These are phyloP conservation scores for Grosmannia clavigera DNA, from an alignment of 2,329 filamentous ascomycete genomes.

Conservation along the genomic window DNA sequence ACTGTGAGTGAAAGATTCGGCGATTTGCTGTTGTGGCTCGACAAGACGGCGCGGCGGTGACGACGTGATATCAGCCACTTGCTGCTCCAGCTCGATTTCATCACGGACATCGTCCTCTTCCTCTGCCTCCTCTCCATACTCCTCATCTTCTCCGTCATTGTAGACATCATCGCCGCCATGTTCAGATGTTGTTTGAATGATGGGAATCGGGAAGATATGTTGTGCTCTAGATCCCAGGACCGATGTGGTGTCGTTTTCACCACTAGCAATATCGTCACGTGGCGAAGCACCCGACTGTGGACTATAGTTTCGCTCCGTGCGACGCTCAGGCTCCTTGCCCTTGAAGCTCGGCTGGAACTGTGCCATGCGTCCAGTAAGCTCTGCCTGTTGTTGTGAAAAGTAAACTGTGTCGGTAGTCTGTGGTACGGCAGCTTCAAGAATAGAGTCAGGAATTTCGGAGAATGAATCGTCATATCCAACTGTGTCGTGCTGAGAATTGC, in stretches of 20 bases:
- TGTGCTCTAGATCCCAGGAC: background rate
- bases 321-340: background rate
- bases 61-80: slow-evolving; percentile 1
- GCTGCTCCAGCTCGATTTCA: background rate
- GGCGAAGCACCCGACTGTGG: background rate
- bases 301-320: background rate
- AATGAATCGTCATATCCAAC: slow-evolving; percentile 40
- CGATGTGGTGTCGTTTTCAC: background rate
- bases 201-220: background rate
- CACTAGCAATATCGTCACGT: background rate
- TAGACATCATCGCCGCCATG: background rate
- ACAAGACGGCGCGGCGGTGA: slow-evolving; percentile 4
- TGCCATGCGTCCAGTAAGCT: slow-evolving; percentile 6
- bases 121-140: slow-evolving; percentile 1
- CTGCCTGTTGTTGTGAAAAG: slow-evolving; percentile 9
- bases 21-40: background rate
- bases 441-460: slow-evolving; percentile 39
- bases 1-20: background rate
- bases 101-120: background rate
- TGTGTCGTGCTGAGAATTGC: background rate
- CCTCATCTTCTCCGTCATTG: slow-evolving; percentile 1
- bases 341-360: background rate
- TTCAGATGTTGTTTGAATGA: background rate
- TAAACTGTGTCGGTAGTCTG: slow-evolving; percentile 13
- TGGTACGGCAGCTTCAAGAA: slow-evolving; percentile 36